Evolutionary conservation across 805 yeast species (phyloP), one percentile per base, ranked within the genome.

Genomic region (Sugiyamaella lignohabitans): DNA sequence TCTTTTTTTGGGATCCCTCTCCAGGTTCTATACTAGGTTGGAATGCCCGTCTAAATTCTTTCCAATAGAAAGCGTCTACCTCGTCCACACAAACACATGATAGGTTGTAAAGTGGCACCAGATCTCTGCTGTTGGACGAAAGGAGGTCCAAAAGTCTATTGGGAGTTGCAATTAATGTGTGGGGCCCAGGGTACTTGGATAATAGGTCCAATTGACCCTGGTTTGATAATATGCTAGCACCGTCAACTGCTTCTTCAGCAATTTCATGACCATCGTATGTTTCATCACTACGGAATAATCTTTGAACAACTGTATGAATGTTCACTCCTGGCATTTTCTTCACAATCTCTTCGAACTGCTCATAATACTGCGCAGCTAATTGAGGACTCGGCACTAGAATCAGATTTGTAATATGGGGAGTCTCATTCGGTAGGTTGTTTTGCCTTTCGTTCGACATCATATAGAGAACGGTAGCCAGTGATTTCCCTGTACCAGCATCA

Each of bases 101-200:
- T 2, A 59, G 44, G 19, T 46, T 30, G 6, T 38, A 16, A 6
- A 59, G 45, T 1, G 48, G 50, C 3, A 57, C 38, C 8, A 56
- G 42, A 23, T 38, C 30, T 6, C 48, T 17, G 16, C 53, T 19
- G 38, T 59, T 60, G 11, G 72, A 63, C 3, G 67, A 53, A 42
- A 74, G 55, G 47, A 73, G 67, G 54, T 77, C 82, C 32, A 75
- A 61, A 39, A 77, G 52, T 40, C 81, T 57, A 5, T 74, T 72
- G 0, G 82, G 82, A 0, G 82, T 77, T 2, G 76, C 78, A n/a
- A 77, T 66, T 22, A 77, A 53, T n/a, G 77, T 70, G 16, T 71
- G 74, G 1, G 77, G 71, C 10, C 39, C 39, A 4, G 57, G 61
- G 37, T 49, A 21, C 5, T 44, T 20, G 11, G 36, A 24, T 30